Base-by-base conservation (phyloP, 1,284 basidiomycete species). In the Cutaneotrichosporon sp. region DNA sequence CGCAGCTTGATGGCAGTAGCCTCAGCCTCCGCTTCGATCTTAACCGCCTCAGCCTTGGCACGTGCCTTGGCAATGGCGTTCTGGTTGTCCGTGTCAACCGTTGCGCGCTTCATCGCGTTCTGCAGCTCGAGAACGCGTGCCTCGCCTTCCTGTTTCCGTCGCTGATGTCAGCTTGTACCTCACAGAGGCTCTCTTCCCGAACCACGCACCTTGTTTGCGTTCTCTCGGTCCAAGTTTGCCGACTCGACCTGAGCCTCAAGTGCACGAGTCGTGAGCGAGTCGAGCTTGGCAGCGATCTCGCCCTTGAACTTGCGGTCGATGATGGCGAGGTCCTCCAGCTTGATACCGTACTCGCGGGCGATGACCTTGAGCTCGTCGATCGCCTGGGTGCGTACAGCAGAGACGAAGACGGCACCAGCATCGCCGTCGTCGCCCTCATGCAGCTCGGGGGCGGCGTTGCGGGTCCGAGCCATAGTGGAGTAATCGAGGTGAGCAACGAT, bases 231-330 rank as follows among this genome's bases (percentile, higher is more conserved):
- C 4, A 57, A 44, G 44, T 57, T 57, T 37, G 51, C 51, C 1
- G 17, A 25, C 48, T 57, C 55, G 48, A 57, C 55, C 48, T 57
- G 55, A 9, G 55, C 55, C 34, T 57, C 55, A 34, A 57, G 55
- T 5, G 55, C 51, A 8, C 55, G 55, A 0, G 55, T 53, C 0
- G 55, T 57, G 10, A 57, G 55, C 3, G 16, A 27, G 51, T 57
- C 51, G 44, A 57, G 51, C 38, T 53, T 52, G 39, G 47, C 51
- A 4, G 55, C 55, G 9, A 53, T 49, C 24, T 57, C 51, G 38
- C 55, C 55, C 33, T 43, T 46, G 51, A 57, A 57, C 27, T 39
- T 37, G 43, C 55, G 51, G 51, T 57, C 55, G 29, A 57, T 46
- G 34, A 57, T 52, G 17, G 55, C 55, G 1, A 57, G 37, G 44